These are phyloP conservation scores for Favolaschia claudopus DNA, from an alignment of 768 basidiomycete species.

Conservation along the genomic window DNA sequence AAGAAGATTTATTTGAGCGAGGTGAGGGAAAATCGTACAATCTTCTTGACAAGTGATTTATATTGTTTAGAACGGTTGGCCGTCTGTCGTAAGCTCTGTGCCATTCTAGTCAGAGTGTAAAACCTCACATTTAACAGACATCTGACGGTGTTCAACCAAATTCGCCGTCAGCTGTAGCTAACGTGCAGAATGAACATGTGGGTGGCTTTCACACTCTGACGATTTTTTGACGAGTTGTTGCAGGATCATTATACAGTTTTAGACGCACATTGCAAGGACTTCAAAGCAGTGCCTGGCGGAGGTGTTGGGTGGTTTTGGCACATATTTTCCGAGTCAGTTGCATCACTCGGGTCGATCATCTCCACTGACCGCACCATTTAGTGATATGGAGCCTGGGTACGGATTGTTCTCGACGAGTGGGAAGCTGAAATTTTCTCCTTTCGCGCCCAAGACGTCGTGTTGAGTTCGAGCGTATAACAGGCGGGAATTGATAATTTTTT, in stretches of 20 bases:
- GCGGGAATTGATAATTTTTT: too few relatives aligned
- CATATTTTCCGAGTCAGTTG: constrained; percentile 73
- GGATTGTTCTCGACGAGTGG: constrained; percentile 65
- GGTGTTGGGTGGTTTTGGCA: constrained; percentile 87
- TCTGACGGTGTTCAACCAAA: constrained; percentile 71
- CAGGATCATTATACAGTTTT: constrained; percentile 71
- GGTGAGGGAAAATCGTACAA: constrained; percentile 45
- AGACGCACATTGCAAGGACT: constrained; percentile 66
- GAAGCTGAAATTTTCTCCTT: constrained; percentile 61
- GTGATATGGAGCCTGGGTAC: constrained; percentile 64
- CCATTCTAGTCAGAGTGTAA: neutral
- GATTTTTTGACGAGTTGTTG: constrained; percentile 6
- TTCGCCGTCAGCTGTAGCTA: constrained; percentile 64
- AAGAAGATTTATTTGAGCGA: constrained; percentile 83
- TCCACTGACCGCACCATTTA: neutral
- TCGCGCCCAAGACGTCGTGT: constrained; percentile 69
- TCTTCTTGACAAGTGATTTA: neutral
- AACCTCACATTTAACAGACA: constrained; percentile 36
- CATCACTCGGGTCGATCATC: neutral
- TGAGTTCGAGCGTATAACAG: too few relatives aligned
- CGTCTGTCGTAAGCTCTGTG: constrained; percentile 48
- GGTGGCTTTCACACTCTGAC: constrained; percentile 20
- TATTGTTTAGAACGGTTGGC: constrained; percentile 74
- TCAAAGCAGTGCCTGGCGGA: constrained; percentile 66
- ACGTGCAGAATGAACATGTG: constrained; percentile 69